Evolutionary conservation across 192 early-diverging fungal species (phyloP).

Genomic region (Linnemannia exigua): DNA sequence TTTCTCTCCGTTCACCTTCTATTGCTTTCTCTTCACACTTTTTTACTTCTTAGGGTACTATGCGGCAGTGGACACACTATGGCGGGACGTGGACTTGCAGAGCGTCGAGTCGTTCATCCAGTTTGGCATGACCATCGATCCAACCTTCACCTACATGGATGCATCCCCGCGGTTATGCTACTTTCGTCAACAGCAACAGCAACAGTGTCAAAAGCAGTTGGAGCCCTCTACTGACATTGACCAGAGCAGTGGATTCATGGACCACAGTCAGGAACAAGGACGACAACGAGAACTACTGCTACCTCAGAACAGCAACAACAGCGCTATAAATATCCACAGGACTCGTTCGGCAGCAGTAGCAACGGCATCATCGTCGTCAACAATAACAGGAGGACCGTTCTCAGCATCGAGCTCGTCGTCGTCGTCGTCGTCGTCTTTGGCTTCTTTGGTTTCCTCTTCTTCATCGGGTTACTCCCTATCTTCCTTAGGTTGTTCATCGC

Average conservation of each 20-base stretch:
- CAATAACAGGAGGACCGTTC: neutral
- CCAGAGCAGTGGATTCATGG: neutral
- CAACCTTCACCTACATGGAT: conserved; percentile 25
- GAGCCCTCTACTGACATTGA: too few relatives aligned
- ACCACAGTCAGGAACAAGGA: neutral
- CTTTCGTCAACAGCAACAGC: neutral
- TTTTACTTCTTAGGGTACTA: conserved; percentile 56
- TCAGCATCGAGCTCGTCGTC: neutral
- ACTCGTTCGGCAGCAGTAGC: neutral
- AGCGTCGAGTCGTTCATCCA: conserved; percentile 48
- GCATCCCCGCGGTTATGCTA: neutral
- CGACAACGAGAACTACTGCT: neutral
- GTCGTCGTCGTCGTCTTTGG: neutral
- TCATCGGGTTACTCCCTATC: neutral
- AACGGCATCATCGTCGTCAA: neutral
- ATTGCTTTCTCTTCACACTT: neutral
- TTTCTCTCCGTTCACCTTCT: neutral
- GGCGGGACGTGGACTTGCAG: conserved; percentile 41
- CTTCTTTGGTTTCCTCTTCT: too few relatives aligned
- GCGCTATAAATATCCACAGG: neutral
- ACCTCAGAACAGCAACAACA: neutral
- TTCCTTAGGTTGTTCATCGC: neutral
- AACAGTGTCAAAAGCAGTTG: too few relatives aligned
- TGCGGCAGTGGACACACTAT: conserved; percentile 49
- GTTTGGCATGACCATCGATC: conserved; percentile 21